Conservation (phyloP, 805 yeast species). For the Saccharomyces mikatae region DNA sequence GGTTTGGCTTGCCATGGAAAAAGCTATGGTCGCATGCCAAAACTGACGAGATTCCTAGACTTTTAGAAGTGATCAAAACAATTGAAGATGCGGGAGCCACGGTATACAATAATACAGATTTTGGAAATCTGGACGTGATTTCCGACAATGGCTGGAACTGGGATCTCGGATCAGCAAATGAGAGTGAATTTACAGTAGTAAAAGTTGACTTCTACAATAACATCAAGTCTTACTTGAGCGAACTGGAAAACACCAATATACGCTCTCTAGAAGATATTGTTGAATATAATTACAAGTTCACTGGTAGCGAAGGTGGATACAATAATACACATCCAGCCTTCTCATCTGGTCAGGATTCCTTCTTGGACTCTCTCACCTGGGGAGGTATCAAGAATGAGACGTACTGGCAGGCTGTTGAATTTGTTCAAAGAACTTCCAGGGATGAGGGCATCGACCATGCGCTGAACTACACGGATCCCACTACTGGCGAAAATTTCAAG, state of each 20-base stretch:
- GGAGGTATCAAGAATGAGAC: conserved; percentile 24
- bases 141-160: conserved; percentile 28
- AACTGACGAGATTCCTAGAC: conserved; percentile 12
- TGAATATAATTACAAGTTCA: conserved; percentile 17
- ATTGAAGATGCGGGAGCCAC: conserved; percentile 25
- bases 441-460: conserved; percentile 30
- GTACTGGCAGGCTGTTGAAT: conserved; percentile 26
- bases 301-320: conserved; percentile 25
- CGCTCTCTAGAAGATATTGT: conserved; percentile 23
- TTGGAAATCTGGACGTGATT: conserved; percentile 21
- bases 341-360: conserved; percentile 26
- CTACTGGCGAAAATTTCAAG: conserved; percentile 19
- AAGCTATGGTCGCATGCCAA: conserved; percentile 19
- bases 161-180: conserved; percentile 23
- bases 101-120: conserved; percentile 25
- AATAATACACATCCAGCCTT: conserved; percentile 21
- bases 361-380: conserved; percentile 23
- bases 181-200: conserved; percentile 27
- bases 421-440: conserved; percentile 23
- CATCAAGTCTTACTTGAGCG: conserved; percentile 19
- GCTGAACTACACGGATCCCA: conserved; percentile 22
- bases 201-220: conserved; percentile 27
- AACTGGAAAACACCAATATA: conserved; percentile 22
- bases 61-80: conserved; percentile 13
- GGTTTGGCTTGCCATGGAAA: conserved; percentile 28